Percentiles rank a stretch among this genome's conserved stretches.
phyloP scores from a whole-genome alignment of 2,329 filamentous ascomycete genomes.

The Diaporthe amygdali region DNA sequence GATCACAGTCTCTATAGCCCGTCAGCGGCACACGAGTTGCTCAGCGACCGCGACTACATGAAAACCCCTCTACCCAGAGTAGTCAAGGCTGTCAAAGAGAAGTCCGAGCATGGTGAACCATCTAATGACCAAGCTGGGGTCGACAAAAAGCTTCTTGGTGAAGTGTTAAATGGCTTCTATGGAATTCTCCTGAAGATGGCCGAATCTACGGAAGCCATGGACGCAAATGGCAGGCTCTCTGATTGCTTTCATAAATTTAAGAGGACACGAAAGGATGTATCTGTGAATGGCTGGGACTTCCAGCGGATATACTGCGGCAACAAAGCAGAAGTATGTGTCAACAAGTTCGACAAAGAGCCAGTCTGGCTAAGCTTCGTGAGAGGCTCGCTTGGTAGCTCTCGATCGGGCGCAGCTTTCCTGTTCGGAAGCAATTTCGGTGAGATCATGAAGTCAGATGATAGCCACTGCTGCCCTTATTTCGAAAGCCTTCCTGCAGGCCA shows the following conservation, averaged over 20 bases:
- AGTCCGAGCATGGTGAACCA: neutral
- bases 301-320: neutral
- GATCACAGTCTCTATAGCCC: neutral
- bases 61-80: neutral
- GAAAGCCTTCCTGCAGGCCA: neutral
- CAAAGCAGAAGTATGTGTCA: neutral
- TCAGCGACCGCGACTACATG: neutral
- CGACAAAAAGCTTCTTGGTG: neutral
- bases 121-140: neutral
- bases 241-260: neutral
- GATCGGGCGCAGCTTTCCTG: neutral
- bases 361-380: neutral
- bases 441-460: neutral
- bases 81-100: neutral
- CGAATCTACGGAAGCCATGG: neutral
- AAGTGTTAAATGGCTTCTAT: neutral
- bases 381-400: no score
- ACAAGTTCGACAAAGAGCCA: neutral
- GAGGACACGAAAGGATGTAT: neutral
- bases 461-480: neutral
- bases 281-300: neutral
- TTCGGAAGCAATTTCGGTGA: neutral
- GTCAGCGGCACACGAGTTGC: no score
- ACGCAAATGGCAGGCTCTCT: no score
- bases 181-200: neutral